Evolutionary conservation across 495 filamentous ascomycete genomes (phyloP).

Genomic region (Mycothermus thermophilus): DNA sequence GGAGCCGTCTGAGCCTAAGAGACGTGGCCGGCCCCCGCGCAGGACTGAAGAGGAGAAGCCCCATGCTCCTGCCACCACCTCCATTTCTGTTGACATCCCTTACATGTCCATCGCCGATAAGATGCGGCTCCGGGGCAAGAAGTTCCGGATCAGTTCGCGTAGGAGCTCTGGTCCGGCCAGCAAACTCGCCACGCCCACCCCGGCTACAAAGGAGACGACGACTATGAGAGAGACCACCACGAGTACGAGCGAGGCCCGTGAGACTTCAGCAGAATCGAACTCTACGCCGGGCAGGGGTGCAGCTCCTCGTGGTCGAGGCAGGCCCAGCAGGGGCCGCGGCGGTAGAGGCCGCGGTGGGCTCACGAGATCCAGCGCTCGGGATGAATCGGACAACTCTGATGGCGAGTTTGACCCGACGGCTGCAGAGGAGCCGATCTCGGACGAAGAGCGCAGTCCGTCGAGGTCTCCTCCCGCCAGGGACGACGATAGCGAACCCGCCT

Average conservation of each 20-base stretch:
- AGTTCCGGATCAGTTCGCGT: constrained; percentile 26
- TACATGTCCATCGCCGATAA: constrained; percentile 33
- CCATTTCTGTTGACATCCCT: constrained; percentile 2
- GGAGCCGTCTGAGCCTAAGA: constrained; percentile 3
- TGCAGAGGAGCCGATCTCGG: constrained; percentile 11
- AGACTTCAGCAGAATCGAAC: neutral
- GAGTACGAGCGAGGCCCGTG: constrained; percentile 3
- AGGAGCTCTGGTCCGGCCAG: constrained; percentile 11
- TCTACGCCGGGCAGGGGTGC: neutral
- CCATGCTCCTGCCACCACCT: neutral
- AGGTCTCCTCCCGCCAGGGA: no score
- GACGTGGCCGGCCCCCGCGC: constrained; percentile 15
- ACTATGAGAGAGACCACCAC: constrained; percentile 8
- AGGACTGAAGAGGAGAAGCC: constrained; percentile 2
- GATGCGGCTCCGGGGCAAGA: constrained; percentile 31
- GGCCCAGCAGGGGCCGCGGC: neutral
- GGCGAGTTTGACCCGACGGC: constrained; percentile 22
- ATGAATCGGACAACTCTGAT: constrained; percentile 12
- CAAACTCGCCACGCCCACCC: no score
- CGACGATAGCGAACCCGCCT: neutral
- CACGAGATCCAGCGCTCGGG: constrained; percentile 8
- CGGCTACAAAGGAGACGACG: constrained; percentile 1
- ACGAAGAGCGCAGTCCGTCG: neutral
- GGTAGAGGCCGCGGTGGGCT: no score
- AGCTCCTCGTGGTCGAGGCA: constrained; percentile 3